Conservation (phyloP, 2,329 filamentous ascomycete genomes). For the Fusarium euwallaceae region DNA sequence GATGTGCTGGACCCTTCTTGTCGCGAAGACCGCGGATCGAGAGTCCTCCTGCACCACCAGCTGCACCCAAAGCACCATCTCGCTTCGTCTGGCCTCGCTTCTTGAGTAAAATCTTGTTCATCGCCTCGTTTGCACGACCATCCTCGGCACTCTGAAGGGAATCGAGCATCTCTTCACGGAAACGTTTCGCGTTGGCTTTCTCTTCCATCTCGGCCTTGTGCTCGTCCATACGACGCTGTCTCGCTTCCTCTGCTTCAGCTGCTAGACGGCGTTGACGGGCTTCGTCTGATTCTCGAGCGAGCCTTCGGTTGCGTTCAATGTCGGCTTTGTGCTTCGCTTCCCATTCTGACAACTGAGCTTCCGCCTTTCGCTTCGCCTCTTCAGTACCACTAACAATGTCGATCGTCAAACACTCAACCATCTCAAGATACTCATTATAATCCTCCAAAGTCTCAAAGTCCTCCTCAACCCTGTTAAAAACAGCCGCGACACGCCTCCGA, state of each 20-base stretch:
- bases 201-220: conserved; percentile 79
- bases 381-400: conserved; percentile 83
- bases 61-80: conserved; percentile 53
- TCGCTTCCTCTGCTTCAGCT: conserved; percentile 76
- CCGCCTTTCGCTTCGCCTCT: conserved; percentile 66
- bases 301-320: conserved; percentile 72
- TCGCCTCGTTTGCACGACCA: conserved; percentile 70
- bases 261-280: conserved; percentile 66
- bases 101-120: conserved; percentile 76
- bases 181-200: conserved; percentile 71
- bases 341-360: conserved; percentile 68
- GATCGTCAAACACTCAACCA: conserved; percentile 90
- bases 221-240: conserved; percentile 70
- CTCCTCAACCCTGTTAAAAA: conserved; percentile 90
- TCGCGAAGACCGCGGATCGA: conserved; percentile 87
- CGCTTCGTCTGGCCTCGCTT: conserved; percentile 72
- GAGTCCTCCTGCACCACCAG: conserved; percentile 53
- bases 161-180: conserved; percentile 77
- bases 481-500: conserved; percentile 79
- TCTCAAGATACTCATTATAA: conserved; percentile 95
- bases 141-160: conserved; percentile 73
- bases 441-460: conserved; percentile 88
- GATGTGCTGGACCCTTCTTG: conserved; percentile 54
- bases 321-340: conserved; percentile 78
- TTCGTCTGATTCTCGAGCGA: conserved; percentile 69